Base-by-base conservation (phyloP, 2,329 filamentous ascomycete genomes). In the Curvularia hawaiiensis region DNA sequence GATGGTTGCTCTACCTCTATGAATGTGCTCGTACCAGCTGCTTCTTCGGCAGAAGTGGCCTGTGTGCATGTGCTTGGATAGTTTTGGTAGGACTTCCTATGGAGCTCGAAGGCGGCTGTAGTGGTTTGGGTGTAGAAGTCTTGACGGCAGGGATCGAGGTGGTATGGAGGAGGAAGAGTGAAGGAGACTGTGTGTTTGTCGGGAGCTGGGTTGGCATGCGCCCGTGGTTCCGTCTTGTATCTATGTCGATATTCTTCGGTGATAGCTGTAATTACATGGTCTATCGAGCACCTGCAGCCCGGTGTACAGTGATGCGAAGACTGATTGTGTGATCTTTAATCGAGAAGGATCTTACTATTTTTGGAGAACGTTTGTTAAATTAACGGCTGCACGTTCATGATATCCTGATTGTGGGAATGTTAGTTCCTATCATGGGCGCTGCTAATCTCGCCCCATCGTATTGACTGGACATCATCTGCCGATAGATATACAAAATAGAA, bases 81-180 rank as follows among this genome's bases (percentile, higher is more conserved):
- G 64, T 63, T 28, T 28, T 45, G 53, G 55, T 52, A 52, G 50
- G 35, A 48, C 43, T 68, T 62, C 59, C 59, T 61, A 59, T 62
- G 64, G 64, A 67, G 61, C 61, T 64, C 66, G 68, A 69, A 69
- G 70, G 66, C 69, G 71, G 70, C 69, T 68, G 64, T 72, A 66
- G 66, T 66, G 65, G 65, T 64, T 64, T 72, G 68, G 65, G 65
- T 64, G 69, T 60, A 59, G 65, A 65, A 64, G 59, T 40, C 61
- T 55, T 55, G 49, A 50, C 61, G 39, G 59, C 60, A 64, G 68
- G 64, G 62, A 68, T 66, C 61, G 56, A 58, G 62, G 57, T 57
- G 62, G 59, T 60, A 54, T 60, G 62, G 59, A 68, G 56, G 63
- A 64, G 63, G 58, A 62, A 65, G 56, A 59, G 58, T 60, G 55